These are phyloP conservation scores for Leccinum boreale DNA, from an alignment of 768 basidiomycete genomes.

Conservation along the genomic window DNA sequence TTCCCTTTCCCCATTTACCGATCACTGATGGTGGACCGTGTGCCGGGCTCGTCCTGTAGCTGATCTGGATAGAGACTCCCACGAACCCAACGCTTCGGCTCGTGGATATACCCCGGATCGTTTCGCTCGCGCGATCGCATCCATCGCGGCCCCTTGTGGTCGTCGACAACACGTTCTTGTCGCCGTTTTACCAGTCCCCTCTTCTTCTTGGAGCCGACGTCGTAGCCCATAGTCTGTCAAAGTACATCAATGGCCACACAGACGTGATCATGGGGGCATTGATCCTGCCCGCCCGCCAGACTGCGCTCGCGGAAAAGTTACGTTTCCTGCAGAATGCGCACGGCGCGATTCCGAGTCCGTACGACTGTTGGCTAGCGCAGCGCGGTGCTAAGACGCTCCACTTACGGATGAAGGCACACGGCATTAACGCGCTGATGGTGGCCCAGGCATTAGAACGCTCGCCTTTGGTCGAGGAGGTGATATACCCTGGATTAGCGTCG, in stretches of 20 bases:
- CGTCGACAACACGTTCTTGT: constrained; percentile 94
- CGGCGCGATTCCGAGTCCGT: constrained; percentile 79
- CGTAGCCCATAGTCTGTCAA: constrained; percentile 79
- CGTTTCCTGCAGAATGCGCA: constrained; percentile 90
- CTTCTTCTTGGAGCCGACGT: constrained; percentile 83
- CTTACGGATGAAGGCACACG: constrained; percentile 85
- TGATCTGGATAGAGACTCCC: constrained; percentile 93
- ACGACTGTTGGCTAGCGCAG: constrained; percentile 84
- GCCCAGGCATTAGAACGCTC: constrained; percentile 56
- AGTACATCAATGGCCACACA: constrained; percentile 92
- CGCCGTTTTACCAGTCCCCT: constrained; percentile 87
- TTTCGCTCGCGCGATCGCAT: constrained; percentile 59
- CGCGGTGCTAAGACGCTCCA: constrained; percentile 90
- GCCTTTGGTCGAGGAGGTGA: constrained; percentile 70
- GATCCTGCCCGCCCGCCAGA: constrained; percentile 60
- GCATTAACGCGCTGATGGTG: constrained; percentile 74
- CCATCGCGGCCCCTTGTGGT: constrained; percentile 71
- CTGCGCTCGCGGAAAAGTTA: constrained; percentile 49
- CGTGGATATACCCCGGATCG: constrained; percentile 74
- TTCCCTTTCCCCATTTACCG: not conserved
- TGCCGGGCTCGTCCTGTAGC: constrained; percentile 37
- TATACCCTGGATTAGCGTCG: constrained; percentile 78
- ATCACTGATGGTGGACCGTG: not conserved
- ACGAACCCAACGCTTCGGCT: constrained; percentile 93
- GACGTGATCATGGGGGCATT: constrained; percentile 90